Evolutionary conservation across 2,329 filamentous ascomycete species (phyloP).

Genomic region (Epichloe baconii): DNA sequence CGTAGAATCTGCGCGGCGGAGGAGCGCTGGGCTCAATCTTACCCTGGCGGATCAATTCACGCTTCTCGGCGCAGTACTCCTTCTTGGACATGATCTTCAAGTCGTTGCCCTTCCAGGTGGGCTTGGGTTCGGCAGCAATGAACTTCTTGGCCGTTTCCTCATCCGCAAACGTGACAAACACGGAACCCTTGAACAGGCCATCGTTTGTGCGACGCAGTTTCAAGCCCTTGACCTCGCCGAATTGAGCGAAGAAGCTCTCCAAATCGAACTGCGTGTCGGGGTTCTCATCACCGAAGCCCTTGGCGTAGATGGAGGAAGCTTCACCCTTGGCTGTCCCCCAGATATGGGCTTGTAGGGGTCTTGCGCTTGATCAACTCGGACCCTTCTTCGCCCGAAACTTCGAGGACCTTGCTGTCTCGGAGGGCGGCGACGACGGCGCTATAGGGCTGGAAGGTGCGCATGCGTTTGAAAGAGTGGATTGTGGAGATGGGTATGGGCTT

Average conservation of each 20-base stretch:
- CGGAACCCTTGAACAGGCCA: slow-evolving; percentile 83
- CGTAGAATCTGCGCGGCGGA: slow-evolving; percentile 32
- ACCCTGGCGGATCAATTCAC: slow-evolving; percentile 56
- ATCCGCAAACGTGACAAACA: slow-evolving; percentile 83
- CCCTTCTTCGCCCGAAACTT: slow-evolving; percentile 60
- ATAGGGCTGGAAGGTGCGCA: slow-evolving; percentile 88
- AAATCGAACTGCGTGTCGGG: slow-evolving; percentile 82
- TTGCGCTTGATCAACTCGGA: slow-evolving; percentile 66
- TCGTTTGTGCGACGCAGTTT: slow-evolving; percentile 68
- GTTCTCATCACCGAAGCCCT: slow-evolving; percentile 83
- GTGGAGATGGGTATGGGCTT: slow-evolving; percentile 65
- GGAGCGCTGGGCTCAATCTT: slow-evolving; percentile 46
- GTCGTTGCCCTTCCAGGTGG: slow-evolving; percentile 70
- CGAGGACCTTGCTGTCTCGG: slow-evolving; percentile 60
- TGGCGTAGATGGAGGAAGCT: slow-evolving; percentile 72
- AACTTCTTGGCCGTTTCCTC: slow-evolving; percentile 73
- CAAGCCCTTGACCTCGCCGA: slow-evolving; percentile 66
- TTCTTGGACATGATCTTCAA: slow-evolving; percentile 79
- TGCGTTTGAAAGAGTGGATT: slow-evolving; percentile 83
- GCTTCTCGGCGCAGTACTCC: slow-evolving; percentile 72
- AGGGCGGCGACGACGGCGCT: slow-evolving; percentile 72
- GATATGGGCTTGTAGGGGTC: slow-evolving; percentile 47
- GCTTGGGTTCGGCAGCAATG: slow-evolving; percentile 64
- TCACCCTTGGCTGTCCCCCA: slow-evolving; percentile 53
- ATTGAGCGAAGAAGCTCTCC: slow-evolving; percentile 78